Conservation (phyloP, 805 yeast genomes). For the Saccharomyces eubayanus region DNA sequence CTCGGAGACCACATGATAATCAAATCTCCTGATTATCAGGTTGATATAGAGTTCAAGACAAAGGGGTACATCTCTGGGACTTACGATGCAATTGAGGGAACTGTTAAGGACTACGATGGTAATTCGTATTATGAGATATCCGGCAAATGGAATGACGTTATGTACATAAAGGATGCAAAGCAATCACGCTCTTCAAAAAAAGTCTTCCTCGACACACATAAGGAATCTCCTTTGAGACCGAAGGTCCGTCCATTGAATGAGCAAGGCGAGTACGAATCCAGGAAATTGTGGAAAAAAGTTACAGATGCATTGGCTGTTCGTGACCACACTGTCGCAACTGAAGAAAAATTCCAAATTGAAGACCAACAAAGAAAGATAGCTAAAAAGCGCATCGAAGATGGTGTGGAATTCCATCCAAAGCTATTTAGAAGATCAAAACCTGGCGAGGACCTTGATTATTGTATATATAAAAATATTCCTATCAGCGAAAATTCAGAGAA, state of each 20-base stretch:
- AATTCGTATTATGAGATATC: conserved; percentile 55
- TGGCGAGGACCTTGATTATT: conserved; percentile 49
- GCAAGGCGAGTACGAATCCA: conserved; percentile 75
- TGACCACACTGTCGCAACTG: conserved; percentile 78
- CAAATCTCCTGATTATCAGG: conserved; percentile 51
- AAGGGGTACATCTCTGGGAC: conserved; percentile 91
- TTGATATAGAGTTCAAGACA: conserved; percentile 87
- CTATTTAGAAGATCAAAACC: conserved; percentile 49
- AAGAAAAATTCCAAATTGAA: conserved; percentile 80
- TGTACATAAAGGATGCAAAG: conserved; percentile 52
- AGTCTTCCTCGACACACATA: conserved; percentile 52
- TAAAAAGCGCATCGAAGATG: conserved; percentile 68
- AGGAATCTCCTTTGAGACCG: conserved; percentile 50
- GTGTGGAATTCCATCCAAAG: conserved; percentile 73
- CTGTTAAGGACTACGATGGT: conserved; percentile 45
- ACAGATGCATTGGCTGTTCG: conserved; percentile 68
- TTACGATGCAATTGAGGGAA: conserved; percentile 82
- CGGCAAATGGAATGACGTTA: conserved; percentile 91
- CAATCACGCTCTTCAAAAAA: conserved; percentile 37
- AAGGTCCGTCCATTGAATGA: conserved; percentile 67
- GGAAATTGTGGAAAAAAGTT: conserved; percentile 77
- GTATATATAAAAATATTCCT: conserved; percentile 57
- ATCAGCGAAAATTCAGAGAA: conserved; percentile 42
- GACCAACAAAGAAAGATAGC: conserved; percentile 71
- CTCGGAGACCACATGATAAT: conserved; percentile 87